Conservation (phyloP, 345 rosid genomes). For the Erodium maritimum region DNA sequence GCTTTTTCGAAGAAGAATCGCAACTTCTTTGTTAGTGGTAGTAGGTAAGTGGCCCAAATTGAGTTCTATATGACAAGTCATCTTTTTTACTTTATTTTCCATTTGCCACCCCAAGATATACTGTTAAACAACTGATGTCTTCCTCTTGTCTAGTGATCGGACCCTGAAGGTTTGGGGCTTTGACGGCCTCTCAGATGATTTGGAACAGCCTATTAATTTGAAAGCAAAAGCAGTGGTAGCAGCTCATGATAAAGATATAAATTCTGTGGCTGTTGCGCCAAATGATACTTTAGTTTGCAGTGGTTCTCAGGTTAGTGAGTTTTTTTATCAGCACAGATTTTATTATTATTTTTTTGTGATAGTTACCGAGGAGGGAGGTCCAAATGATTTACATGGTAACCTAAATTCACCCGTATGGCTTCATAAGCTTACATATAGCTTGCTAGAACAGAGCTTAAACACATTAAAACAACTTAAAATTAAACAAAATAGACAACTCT, state of each 20-base stretch:
- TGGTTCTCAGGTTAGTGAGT: slow-evolving; percentile 73
- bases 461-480: too few relatives aligned
- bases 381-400: too few relatives aligned
- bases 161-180: slow-evolving; percentile 91
- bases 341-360: too few relatives aligned
- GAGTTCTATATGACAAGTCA: too few relatives aligned
- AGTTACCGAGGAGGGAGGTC: too few relatives aligned
- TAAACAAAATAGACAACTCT: too few relatives aligned
- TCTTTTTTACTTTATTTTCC: too few relatives aligned
- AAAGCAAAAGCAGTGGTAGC: slow-evolving; percentile 85
- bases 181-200: slow-evolving; percentile 50
- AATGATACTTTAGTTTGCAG: slow-evolving; percentile 84
- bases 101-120: too few relatives aligned
- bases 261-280: slow-evolving; percentile 79
- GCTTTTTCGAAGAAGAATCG: slow-evolving; percentile 63
- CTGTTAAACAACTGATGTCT: slow-evolving; percentile 2
- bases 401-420: too few relatives aligned
- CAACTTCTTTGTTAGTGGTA: slow-evolving; percentile 79
- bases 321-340: too few relatives aligned
- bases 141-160: slow-evolving; percentile 54
- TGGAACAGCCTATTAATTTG: slow-evolving; percentile 49
- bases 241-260: slow-evolving; percentile 90
- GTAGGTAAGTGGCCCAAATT: slow-evolving; percentile 68
- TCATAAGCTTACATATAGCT: too few relatives aligned
- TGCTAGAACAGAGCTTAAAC: too few relatives aligned